Evolutionary conservation across 345 rosid genomes (phyloP).

Genomic region (Citrus cavaleriei): DNA sequence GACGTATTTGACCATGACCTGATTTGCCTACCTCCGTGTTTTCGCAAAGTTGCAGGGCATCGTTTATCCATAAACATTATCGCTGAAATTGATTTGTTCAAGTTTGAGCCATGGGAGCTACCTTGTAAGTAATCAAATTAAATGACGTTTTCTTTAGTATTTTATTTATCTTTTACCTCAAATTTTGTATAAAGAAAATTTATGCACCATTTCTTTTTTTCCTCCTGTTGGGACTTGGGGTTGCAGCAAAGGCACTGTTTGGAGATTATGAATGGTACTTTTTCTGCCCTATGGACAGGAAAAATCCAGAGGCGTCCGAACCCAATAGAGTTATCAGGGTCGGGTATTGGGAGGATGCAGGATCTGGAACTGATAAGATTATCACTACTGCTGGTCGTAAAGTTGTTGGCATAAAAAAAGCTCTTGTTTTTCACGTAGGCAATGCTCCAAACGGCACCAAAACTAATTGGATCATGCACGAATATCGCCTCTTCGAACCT

Average conservation of each 20-base stretch:
- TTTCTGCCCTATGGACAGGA: constrained; percentile 22
- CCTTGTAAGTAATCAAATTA: constrained; percentile 52
- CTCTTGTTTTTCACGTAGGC: constrained; percentile 91
- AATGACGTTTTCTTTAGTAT: background rate
- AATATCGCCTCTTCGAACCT: constrained; percentile 68
- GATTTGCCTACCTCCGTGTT: constrained; percentile 85
- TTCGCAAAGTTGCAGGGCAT: constrained; percentile 84
- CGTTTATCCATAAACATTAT: constrained; percentile 65
- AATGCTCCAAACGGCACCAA: constrained; percentile 91
- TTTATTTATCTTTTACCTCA: background rate
- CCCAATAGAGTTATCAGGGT: constrained; percentile 89
- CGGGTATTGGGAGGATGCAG: constrained; percentile 81
- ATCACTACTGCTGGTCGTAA: constrained; percentile 67
- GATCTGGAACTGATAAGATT: constrained; percentile 84
- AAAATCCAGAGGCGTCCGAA: constrained; percentile 87
- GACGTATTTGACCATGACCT: constrained; percentile 27
- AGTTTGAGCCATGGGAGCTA: constrained; percentile 82
- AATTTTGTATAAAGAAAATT: background rate
- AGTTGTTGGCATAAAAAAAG: constrained; percentile 93
- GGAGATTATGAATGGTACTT: constrained; percentile 30
- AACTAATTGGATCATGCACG: constrained; percentile 99
- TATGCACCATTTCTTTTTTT: background rate
- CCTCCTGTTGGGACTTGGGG: background rate
- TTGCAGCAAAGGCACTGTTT: constrained; percentile 72
- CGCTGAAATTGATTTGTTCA: constrained; percentile 83